Base-by-base conservation (phyloP, 2,329 filamentous ascomycete species). In the Ophiostoma fasciatum region DNA sequence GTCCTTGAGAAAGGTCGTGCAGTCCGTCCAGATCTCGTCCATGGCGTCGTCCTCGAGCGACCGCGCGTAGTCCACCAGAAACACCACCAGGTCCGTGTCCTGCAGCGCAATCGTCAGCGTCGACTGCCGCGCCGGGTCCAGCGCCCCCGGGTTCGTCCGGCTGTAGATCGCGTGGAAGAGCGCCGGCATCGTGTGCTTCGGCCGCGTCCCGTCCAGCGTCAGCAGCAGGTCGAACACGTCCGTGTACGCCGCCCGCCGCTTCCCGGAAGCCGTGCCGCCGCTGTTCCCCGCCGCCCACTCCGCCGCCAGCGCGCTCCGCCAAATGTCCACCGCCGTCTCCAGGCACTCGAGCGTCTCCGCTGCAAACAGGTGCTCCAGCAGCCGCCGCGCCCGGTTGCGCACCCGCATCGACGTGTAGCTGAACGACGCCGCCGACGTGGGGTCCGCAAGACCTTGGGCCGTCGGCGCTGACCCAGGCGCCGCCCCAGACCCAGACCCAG, bases 11-110 rank as follows among this genome's bases (percentile, higher is more conserved):
- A 98, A 98, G 0, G 79, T 73, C 49, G 87, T 84, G 54, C 88
- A 98, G 52, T 98, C 88, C 28, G 77, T 69, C 90, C 90, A 98
- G 33, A 98, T 94, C 57, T 98, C 90, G 49, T 98, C 90, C 70
- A 94, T 88, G 13, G 90, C 82, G 60, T 98, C 90, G 49, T 98
- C 90, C 50, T 98, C 90, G 11, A 96, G 65, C 0, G 87, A 90
- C 21, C 73, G 73, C 1, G 85, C 79, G 55, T 98, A 98, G 43
- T 90, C 82, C 7, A 94, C 82, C 30, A 96, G 59, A 54, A 98
- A 98, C 8, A 80, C 72, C 8, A 88, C 82, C 10, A 98, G 63
- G 49, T 94, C 87, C 1, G 74, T 71, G 49, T 94, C 85, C 36
- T 76, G 75, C 9, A 98, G 61, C 32, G 82, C 78, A 14, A 90